These are phyloP conservation scores for Fusarium verrucosum DNA, from an alignment of 2,329 filamentous ascomycete species.

Conservation along the genomic window DNA sequence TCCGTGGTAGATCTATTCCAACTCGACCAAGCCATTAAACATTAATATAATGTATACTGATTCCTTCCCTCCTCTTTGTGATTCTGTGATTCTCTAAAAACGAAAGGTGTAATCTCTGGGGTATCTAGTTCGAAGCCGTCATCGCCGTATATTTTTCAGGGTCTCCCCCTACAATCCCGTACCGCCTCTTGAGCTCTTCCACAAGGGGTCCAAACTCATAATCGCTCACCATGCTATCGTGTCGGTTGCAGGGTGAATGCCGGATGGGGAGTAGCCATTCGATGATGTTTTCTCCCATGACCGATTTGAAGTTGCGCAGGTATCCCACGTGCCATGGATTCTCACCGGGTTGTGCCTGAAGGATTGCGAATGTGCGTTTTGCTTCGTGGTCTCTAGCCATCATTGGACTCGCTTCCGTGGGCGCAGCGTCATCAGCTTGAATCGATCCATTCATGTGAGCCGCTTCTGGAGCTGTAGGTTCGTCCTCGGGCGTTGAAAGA, in stretches of 20 bases:
- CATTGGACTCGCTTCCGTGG: slow-evolving; percentile 24
- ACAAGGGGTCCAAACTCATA: slow-evolving; percentile 74
- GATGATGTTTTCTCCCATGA: slow-evolving; percentile 76
- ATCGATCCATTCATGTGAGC: slow-evolving; percentile 4
- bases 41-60: slow-evolving; percentile 26
- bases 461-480: slow-evolving; percentile 7
- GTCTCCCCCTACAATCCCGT: slow-evolving; percentile 36
- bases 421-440: slow-evolving; percentile 6
- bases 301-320: slow-evolving; percentile 75
- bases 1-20: neutral
- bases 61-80: slow-evolving; percentile 6
- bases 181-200: slow-evolving; percentile 60
- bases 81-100: neutral
- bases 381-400: slow-evolving; percentile 57
- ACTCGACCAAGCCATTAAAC: slow-evolving; percentile 10
- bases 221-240: slow-evolving; percentile 71
- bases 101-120: slow-evolving; percentile 9
- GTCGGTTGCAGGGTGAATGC: slow-evolving; percentile 76
- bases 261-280: slow-evolving; percentile 86
- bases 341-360: slow-evolving; percentile 76
- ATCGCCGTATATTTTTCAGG: slow-evolving; percentile 29
- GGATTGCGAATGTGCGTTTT: slow-evolving; percentile 78
- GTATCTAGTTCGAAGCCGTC: slow-evolving; percentile 36
- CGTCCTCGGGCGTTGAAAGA: slow-evolving; percentile 47
- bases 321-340: slow-evolving; percentile 86